phyloP scores from a whole-genome alignment of 192 early-diverging fungal genomes.

The Backusella tuberculispora region DNA sequence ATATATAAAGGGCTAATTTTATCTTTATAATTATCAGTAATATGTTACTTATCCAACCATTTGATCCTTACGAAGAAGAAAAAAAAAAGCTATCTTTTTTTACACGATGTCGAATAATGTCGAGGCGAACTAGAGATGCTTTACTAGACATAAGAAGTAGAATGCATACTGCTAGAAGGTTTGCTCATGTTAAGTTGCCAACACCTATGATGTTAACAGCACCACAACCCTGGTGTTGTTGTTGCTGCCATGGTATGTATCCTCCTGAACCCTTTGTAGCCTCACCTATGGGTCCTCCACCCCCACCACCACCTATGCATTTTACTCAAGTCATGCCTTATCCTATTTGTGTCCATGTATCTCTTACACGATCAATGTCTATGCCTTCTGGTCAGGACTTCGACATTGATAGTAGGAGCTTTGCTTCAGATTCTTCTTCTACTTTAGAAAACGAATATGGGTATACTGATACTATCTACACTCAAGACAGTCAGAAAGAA shows the following conservation, averaged over 20 bases:
- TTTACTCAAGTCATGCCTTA: conserved; percentile 1
- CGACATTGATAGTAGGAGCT: neutral
- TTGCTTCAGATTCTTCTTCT: neutral
- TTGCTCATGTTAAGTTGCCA: neutral
- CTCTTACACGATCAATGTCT: neutral
- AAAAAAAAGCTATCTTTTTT: neutral
- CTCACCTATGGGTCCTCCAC: neutral
- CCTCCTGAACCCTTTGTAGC: neutral
- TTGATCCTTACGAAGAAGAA: conserved; percentile 2
- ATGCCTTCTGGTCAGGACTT: neutral
- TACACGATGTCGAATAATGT: conserved; percentile 2
- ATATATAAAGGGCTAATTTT: neutral
- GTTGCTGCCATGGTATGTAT: neutral
- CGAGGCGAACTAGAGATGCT: neutral
- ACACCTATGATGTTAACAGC: neutral
- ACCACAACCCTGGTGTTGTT: neutral
- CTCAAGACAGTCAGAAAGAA: neutral
- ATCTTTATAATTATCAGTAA: neutral
- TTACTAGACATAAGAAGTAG: neutral
- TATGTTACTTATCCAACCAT: conserved; percentile 6
- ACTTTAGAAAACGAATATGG: neutral
- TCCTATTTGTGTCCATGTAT: neutral
- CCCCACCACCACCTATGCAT: neutral
- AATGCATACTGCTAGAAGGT: neutral
- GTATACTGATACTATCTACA: neutral